Conservation (phyloP, 805 yeast genomes). For the Candida railenensis region DNA sequence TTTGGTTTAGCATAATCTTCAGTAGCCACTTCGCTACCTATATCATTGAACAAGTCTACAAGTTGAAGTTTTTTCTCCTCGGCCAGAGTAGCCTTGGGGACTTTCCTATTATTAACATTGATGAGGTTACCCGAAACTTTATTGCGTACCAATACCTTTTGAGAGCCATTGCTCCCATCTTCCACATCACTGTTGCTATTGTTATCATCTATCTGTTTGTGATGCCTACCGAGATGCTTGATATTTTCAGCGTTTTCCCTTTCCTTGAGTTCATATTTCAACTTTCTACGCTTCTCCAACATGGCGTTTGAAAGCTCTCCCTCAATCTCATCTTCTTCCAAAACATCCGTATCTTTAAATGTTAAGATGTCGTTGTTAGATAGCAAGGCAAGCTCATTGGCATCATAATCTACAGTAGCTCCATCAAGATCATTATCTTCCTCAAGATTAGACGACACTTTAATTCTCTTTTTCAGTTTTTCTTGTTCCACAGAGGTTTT, state of each 20-base stretch:
- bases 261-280: constrained; percentile 28
- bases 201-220: constrained; percentile 9
- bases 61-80: not conserved
- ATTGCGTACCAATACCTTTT: not conserved
- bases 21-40: not conserved
- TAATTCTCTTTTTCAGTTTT: constrained; percentile 4
- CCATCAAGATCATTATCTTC: constrained; percentile 27
- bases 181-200: constrained; percentile 15
- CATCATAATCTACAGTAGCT: constrained; percentile 45
- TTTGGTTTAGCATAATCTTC: constrained; percentile 14
- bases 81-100: not conserved
- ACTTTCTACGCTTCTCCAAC: constrained; percentile 21
- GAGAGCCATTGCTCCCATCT: constrained; percentile 6
- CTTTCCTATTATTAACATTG: not conserved
- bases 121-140: constrained; percentile 8
- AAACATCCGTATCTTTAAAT: constrained; percentile 47
- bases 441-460: constrained; percentile 1
- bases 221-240: constrained; percentile 21
- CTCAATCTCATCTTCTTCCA: constrained; percentile 28
- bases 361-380: constrained; percentile 54
- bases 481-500: constrained; percentile 6
- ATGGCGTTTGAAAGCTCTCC: constrained; percentile 41
- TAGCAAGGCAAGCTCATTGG: constrained; percentile 36
- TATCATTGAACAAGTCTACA: not conserved
- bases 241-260: constrained; percentile 20